Percentiles rank a stretch among this genome's conserved stretches.
Evolutionary conservation across 176 grass and related monocot species (phyloP).

Genomic region (Aegilops tauschii): DNA sequence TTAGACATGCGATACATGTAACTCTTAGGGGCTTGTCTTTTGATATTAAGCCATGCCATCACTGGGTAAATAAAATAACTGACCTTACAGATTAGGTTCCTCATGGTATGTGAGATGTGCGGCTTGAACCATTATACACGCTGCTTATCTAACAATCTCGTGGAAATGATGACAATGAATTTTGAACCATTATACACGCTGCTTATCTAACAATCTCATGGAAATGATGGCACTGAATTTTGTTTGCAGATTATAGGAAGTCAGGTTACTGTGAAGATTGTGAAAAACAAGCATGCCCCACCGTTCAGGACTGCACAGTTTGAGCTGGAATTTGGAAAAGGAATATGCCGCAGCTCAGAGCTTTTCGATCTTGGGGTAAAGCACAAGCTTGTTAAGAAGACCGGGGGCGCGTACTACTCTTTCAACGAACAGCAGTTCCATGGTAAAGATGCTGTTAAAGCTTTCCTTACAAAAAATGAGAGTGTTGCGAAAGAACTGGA

Average conservation of each 20-base stretch:
- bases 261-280: constrained; percentile 86
- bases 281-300: constrained; percentile 95
- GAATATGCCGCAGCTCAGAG: constrained; percentile 76
- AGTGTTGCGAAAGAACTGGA: constrained; percentile 54
- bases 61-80: constrained; percentile 2
- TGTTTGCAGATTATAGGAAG: constrained; percentile 70
- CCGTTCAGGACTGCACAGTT: constrained; percentile 81
- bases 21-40: background rate
- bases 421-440: constrained; percentile 47
- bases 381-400: constrained; percentile 61
- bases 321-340: constrained; percentile 91
- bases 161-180: background rate
- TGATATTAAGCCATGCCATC: background rate
- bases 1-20: background rate
- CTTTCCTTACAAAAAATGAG: constrained; percentile 60
- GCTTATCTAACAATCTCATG: background rate
- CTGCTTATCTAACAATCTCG: background rate
- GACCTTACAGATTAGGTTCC: background rate
- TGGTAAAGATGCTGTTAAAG: constrained; percentile 67
- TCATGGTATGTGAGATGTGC: background rate
- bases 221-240: background rate
- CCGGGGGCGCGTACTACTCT: constrained; percentile 29
- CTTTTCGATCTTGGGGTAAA: constrained; percentile 72
- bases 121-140: background rate
- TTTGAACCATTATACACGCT: background rate